Evolutionary conservation across 2,329 filamentous ascomycete genomes (phyloP).

Genomic region (Exserohilum rostratum): DNA sequence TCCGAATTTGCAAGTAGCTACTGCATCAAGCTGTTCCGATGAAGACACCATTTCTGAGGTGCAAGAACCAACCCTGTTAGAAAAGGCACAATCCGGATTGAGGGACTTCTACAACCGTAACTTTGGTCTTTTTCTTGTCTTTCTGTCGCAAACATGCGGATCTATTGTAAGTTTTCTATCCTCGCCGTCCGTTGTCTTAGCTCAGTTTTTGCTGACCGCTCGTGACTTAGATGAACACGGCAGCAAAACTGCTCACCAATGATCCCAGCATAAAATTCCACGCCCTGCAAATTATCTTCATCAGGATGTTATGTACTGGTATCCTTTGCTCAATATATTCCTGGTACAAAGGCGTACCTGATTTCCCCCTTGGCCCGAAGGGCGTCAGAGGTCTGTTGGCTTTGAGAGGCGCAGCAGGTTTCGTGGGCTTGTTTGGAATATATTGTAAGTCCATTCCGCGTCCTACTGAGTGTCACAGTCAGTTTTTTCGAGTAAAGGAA

Average conservation of each 20-base stretch:
- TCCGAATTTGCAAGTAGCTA: neutral
- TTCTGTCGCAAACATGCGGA: constrained; percentile 49
- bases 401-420: constrained; percentile 32
- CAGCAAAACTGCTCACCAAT: constrained; percentile 33
- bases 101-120: constrained; percentile 30
- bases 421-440: constrained; percentile 36
- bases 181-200: neutral
- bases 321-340: constrained; percentile 72
- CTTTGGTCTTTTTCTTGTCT: constrained; percentile 32
- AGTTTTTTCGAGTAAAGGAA: neutral
- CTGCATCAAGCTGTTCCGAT: neutral
- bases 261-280: constrained; percentile 35
- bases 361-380: constrained; percentile 30
- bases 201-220: neutral
- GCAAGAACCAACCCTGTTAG: constrained; percentile 3
- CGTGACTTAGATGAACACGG: constrained; percentile 28
- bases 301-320: constrained; percentile 75
- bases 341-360: constrained; percentile 61
- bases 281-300: constrained; percentile 69
- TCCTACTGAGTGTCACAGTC: too few relatives aligned
- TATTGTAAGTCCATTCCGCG: constrained; percentile 29
- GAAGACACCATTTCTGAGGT: neutral
- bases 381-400: constrained; percentile 28
- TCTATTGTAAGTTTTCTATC: constrained; percentile 19
- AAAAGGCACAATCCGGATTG: constrained; percentile 4